Percentiles rank a stretch among this genome's conserved stretches.
These are phyloP conservation scores for Diversispora eburnea DNA, from an alignment of 192 early-diverging fungal genomes.

Conservation along the genomic window DNA sequence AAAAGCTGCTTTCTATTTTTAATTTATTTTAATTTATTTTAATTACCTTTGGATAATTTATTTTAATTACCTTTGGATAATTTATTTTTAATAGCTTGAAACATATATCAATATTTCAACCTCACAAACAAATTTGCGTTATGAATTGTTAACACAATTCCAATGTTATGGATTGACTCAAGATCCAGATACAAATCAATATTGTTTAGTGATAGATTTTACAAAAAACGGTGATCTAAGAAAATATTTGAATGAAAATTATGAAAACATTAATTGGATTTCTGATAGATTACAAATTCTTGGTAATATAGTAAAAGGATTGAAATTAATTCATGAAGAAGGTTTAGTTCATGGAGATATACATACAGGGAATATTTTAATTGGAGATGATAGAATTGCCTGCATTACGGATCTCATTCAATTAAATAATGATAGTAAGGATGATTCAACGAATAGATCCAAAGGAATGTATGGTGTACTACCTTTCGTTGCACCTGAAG, in stretches of 20 bases:
- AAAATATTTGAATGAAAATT: conserved; percentile 35
- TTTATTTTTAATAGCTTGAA: neutral
- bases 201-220: conserved; percentile 37
- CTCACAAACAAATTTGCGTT: neutral
- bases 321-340: conserved; percentile 39
- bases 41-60: too few species aligned
- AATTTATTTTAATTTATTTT: too few species aligned
- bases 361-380: conserved; percentile 21
- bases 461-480: conserved; percentile 29
- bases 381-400: neutral
- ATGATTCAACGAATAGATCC: neutral
- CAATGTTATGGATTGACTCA: conserved; percentile 12
- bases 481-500: conserved; percentile 42
- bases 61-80: too few species aligned
- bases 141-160: neutral
- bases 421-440: neutral
- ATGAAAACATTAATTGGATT: conserved; percentile 25
- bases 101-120: neutral
- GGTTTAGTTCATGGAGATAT: conserved; percentile 39
- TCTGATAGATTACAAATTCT: conserved; percentile 32
- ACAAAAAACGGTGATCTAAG: conserved; percentile 36
- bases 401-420: conserved; percentile 32
- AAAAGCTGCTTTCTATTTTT: too few species aligned
- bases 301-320: conserved; percentile 33
- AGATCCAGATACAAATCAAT: conserved; percentile 29